phyloP scores from a whole-genome alignment of 495 filamentous ascomycete species.

The Lindgomyces ingoldianus region DNA sequence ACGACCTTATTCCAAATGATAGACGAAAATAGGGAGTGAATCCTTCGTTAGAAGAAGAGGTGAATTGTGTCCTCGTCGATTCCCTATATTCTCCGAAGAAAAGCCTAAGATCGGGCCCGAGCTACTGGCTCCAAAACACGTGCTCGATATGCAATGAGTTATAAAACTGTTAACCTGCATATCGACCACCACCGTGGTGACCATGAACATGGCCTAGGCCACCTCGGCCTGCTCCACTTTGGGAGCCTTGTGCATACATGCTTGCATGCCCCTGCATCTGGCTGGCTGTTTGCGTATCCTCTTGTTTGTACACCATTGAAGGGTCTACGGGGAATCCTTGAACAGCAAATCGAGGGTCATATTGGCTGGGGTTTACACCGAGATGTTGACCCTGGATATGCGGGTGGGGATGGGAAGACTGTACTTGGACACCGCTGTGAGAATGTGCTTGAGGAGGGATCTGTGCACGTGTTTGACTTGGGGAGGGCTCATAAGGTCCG shows the following conservation, averaged over 20 bases:
- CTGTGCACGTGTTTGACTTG: slow-evolving; percentile 8
- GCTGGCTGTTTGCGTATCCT: slow-evolving; percentile 1
- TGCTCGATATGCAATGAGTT: neutral
- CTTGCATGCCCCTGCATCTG: slow-evolving; percentile 17
- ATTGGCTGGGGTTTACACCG: slow-evolving; percentile 12
- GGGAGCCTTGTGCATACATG: slow-evolving; percentile 8
- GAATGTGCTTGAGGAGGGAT: slow-evolving; percentile 4
- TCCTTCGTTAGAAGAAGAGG: too few relatives aligned
- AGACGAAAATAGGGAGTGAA: too few relatives aligned
- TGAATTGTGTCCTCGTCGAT: neutral
- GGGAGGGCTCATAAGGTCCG: slow-evolving; percentile 16
- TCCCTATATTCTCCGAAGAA: neutral
- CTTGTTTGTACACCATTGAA: slow-evolving; percentile 25
- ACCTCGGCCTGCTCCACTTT: slow-evolving; percentile 10
- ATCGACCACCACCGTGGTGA: slow-evolving; percentile 8
- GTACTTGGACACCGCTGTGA: slow-evolving; percentile 7
- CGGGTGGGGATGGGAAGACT: slow-evolving; percentile 7
- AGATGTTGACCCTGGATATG: slow-evolving; percentile 29
- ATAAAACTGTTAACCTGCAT: slow-evolving; percentile 16
- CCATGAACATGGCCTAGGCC: slow-evolving; percentile 19
- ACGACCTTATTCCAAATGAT: too few relatives aligned
- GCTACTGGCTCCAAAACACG: neutral
- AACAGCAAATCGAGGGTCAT: slow-evolving; percentile 25
- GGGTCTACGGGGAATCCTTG: slow-evolving; percentile 31
- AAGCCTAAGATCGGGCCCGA: neutral